Conservation (phyloP, 2,329 filamentous ascomycete species). For the Aspergillus brunneoviolaceus region DNA sequence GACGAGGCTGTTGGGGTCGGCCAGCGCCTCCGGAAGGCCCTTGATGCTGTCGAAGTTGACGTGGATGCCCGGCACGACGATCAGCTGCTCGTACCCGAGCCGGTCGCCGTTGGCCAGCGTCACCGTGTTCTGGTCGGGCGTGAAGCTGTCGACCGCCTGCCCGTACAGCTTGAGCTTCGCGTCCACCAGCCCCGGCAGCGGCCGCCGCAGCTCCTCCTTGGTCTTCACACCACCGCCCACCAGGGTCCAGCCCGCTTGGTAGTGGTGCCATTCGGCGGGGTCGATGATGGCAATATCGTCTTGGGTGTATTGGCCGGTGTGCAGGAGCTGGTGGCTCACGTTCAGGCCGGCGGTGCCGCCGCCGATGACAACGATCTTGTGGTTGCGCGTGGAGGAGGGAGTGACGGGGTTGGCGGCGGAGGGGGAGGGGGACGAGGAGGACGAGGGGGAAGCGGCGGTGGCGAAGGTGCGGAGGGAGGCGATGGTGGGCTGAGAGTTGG, state of each 20-base stretch:
- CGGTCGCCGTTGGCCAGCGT: constrained; percentile 57
- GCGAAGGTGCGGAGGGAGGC: constrained; percentile 18
- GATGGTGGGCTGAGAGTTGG: constrained; percentile 16
- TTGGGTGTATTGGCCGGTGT: constrained; percentile 54
- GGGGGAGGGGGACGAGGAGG: constrained; percentile 30
- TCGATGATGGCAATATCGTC: constrained; percentile 66
- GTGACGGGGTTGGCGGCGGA: constrained; percentile 38
- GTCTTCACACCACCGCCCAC: constrained; percentile 66
- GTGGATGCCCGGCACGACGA: constrained; percentile 60
- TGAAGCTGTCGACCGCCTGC: constrained; percentile 50
- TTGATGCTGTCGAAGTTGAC: constrained; percentile 54
- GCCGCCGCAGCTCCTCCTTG: constrained; percentile 57
- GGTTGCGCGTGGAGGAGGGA: constrained; percentile 43
- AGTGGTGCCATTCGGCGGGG: constrained; percentile 63
- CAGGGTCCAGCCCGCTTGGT: constrained; percentile 69
- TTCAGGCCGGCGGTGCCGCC: constrained; percentile 65
- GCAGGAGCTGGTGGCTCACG: constrained; percentile 67
- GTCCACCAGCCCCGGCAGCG: constrained; percentile 55
- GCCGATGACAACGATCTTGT: constrained; percentile 67
- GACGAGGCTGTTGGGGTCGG: constrained; percentile 49
- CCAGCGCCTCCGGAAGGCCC: constrained; percentile 58
- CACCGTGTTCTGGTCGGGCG: constrained; percentile 58
- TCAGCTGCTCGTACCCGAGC: constrained; percentile 63
- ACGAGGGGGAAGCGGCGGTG: constrained; percentile 29
- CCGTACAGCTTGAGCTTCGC: constrained; percentile 63